Conservation (phyloP, 83 land plant species). For the Diphasiastrum complanatum region DNA sequence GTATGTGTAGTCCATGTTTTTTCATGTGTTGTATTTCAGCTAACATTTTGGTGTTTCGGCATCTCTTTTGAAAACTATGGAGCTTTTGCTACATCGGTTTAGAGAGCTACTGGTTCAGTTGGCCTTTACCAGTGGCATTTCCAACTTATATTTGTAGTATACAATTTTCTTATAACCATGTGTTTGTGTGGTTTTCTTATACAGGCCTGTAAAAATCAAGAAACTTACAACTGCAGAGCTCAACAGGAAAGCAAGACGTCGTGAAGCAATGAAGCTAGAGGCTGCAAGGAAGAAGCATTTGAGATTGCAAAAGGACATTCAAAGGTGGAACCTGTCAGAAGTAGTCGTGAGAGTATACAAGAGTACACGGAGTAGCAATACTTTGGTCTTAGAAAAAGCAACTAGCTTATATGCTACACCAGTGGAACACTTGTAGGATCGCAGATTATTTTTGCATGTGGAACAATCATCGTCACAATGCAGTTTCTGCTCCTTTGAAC, state of each 20-base stretch:
- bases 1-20: too few species aligned
- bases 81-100: too few species aligned
- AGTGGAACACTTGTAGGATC: neutral
- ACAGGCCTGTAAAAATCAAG: constrained; percentile 56
- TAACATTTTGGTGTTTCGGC: too few species aligned
- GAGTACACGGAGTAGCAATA: too few species aligned
- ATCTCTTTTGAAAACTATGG: too few species aligned
- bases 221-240: constrained; percentile 72
- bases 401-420: neutral
- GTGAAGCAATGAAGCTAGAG: constrained; percentile 50
- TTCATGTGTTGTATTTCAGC: too few species aligned
- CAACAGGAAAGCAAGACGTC: constrained; percentile 62
- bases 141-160: neutral
- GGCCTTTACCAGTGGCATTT: neutral
- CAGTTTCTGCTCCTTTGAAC: neutral
- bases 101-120: too few species aligned
- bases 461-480: neutral
- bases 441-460: neutral
- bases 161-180: neutral
- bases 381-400: neutral
- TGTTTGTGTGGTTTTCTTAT: neutral
- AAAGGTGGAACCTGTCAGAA: constrained; percentile 41
- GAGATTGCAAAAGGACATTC: constrained; percentile 52
- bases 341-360: too few species aligned
- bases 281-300: constrained; percentile 39